These are phyloP conservation scores for Epithemia pelagica DNA, from an alignment of 108 stramenopile species.

Conservation along the genomic window DNA sequence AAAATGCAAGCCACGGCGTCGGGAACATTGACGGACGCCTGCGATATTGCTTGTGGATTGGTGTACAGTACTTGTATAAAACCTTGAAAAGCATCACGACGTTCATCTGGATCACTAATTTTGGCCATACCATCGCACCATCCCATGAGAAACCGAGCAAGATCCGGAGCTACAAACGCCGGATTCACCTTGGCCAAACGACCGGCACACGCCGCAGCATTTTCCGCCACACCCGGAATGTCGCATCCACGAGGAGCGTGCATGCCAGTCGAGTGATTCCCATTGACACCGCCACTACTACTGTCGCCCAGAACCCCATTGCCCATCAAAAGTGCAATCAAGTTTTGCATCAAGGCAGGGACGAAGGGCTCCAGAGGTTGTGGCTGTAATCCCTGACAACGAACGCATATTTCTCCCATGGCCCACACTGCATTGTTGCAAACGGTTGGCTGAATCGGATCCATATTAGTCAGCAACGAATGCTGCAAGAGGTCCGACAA, in stretches of 20 bases:
- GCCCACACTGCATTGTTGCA: slow-evolving; percentile 93
- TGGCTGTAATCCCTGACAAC: slow-evolving; percentile 55
- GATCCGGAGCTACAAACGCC: slow-evolving; percentile 71
- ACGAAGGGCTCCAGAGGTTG: slow-evolving; percentile 54
- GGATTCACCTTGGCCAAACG: slow-evolving; percentile 79
- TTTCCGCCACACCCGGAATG: slow-evolving; percentile 76
- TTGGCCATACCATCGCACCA: slow-evolving; percentile 77
- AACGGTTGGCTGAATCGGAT: slow-evolving; percentile 45
- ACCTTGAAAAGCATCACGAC: slow-evolving; percentile 72
- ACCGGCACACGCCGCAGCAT: slow-evolving; percentile 82
- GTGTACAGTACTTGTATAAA: slow-evolving; percentile 56
- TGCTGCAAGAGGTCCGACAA: slow-evolving; percentile 48
- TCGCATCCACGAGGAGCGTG: slow-evolving; percentile 21
- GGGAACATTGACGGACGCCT: slow-evolving; percentile 23
- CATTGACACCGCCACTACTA: slow-evolving; percentile 9
- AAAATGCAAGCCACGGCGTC: slow-evolving; percentile 54
- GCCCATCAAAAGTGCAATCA: slow-evolving; percentile 80
- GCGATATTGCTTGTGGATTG: slow-evolving; percentile 68
- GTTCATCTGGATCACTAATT: slow-evolving; percentile 55
- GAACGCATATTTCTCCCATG: slow-evolving; percentile 83
- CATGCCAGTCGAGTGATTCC: slow-evolving; percentile 14
- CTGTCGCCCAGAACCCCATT: slow-evolving; percentile 24
- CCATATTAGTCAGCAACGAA: slow-evolving; percentile 56
- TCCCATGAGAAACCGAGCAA: slow-evolving; percentile 69
- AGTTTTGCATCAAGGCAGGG: slow-evolving; percentile 45